phyloP scores from a whole-genome alignment of 176 grass and related monocot genomes.

The Hsuehochloa calcarea region DNA sequence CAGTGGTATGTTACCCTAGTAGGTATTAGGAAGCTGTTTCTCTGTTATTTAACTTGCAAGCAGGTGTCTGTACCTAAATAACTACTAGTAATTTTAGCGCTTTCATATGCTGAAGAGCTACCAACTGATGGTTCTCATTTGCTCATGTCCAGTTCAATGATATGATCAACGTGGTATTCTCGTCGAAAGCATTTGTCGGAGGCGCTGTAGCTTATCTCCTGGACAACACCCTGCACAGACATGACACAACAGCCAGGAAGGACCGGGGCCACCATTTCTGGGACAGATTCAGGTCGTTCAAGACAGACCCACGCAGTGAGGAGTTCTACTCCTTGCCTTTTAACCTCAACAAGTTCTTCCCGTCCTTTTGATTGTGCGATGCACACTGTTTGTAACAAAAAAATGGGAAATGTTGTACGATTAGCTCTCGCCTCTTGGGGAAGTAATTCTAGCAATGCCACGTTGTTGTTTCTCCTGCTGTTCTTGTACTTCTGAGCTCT shows the following conservation, averaged over 20 bases:
- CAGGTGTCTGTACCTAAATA: not conserved
- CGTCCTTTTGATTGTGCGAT: conserved; percentile 54
- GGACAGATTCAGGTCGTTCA: conserved; percentile 85
- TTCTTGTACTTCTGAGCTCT: conserved; percentile 19
- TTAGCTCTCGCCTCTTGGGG: conserved; percentile 1
- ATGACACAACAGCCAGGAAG: conserved; percentile 36
- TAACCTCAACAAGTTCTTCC: conserved; percentile 92
- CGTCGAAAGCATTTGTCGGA: conserved; percentile 77
- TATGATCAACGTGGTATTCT: conserved; percentile 90
- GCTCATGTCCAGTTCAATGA: conserved; percentile 75
- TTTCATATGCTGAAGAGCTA: not conserved
- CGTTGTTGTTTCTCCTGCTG: conserved; percentile 6
- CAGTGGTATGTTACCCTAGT: not conserved
- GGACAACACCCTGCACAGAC: conserved; percentile 75
- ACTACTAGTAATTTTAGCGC: not conserved
- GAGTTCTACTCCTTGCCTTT: conserved; percentile 92
- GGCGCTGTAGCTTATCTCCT: conserved; percentile 64
- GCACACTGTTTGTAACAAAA: not conserved
- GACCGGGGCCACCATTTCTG: conserved; percentile 87
- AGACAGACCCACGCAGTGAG: conserved; percentile 72
- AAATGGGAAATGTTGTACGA: not conserved
- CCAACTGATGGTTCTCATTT: conserved; percentile 4
- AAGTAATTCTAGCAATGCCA: conserved; percentile 14
- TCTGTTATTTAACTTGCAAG: not conserved
- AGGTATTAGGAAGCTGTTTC: not conserved